Evolutionary conservation across 2,329 filamentous ascomycete species (phyloP).

Genomic region (Helicocarpus griseus): DNA sequence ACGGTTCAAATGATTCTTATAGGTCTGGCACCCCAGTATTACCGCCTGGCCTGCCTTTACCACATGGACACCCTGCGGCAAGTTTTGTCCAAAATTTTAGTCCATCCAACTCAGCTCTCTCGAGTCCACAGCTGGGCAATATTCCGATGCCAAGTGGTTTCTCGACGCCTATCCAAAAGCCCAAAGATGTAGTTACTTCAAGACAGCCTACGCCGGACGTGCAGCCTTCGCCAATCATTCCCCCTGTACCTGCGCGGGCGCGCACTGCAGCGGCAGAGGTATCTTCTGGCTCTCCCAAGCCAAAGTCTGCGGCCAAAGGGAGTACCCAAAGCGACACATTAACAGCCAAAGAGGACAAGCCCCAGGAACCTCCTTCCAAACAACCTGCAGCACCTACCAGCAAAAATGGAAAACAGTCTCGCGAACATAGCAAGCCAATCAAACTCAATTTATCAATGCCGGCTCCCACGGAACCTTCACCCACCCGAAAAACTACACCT

Average conservation of each 20-base stretch:
- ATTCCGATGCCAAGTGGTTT: constrained; percentile 14
- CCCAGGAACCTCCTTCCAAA: background rate
- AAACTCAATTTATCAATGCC: constrained; percentile 23
- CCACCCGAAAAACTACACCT: constrained; percentile 18
- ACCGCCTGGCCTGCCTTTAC: constrained; percentile 33
- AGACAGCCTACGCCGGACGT: constrained; percentile 21
- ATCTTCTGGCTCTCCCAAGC: constrained; percentile 33
- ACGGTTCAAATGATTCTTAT: constrained; percentile 5
- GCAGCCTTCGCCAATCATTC: constrained; percentile 14
- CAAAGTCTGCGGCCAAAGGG: constrained; percentile 16
- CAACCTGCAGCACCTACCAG: background rate
- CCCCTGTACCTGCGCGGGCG: constrained; percentile 15
- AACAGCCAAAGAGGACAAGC: background rate
- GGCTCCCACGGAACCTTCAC: constrained; percentile 6
- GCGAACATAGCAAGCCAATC: constrained; percentile 18
- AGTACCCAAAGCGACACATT: constrained; percentile 13
- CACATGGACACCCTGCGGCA: constrained; percentile 31
- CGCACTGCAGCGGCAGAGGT: constrained; percentile 28
- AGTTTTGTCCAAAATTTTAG: constrained; percentile 22
- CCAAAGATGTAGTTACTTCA: constrained; percentile 15
- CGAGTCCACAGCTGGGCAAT: background rate
- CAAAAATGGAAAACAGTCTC: background rate
- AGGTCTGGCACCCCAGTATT: constrained; percentile 31
- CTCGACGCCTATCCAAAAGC: constrained; percentile 22
- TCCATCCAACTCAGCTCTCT: constrained; percentile 10